phyloP scores from a whole-genome alignment of 2,329 filamentous ascomycete species.

The Thelonectria rubi region DNA sequence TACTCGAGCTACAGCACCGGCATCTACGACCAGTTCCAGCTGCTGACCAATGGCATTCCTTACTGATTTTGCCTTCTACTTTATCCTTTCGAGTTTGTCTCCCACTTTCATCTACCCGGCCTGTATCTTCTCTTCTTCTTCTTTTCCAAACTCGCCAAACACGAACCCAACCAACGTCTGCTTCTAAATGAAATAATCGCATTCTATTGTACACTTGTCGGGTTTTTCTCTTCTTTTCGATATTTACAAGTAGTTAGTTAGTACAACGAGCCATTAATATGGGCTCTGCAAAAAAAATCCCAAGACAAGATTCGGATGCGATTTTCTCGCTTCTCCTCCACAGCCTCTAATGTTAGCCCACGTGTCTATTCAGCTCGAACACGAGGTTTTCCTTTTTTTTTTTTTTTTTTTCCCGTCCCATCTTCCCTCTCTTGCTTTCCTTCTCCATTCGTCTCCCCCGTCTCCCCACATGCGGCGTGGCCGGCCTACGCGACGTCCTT shows the following conservation, averaged over 20 bases:
- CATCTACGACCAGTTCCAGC: slow-evolving; percentile 97
- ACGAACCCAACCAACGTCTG: background rate
- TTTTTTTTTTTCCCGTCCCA: no score
- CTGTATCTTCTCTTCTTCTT: background rate
- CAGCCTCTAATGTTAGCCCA: background rate
- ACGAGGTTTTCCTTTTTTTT: background rate
- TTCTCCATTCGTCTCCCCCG: background rate
- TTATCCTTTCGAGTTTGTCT: background rate
- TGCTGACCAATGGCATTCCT: slow-evolving; percentile 96
- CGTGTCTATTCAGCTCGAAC: background rate
- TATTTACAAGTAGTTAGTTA: background rate
- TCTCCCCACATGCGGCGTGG: background rate
- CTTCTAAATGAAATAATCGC: slow-evolving; percentile 1
- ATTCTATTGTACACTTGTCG: slow-evolving; percentile 3
- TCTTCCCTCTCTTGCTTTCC: no score
- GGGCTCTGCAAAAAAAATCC: background rate
- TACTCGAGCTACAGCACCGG: slow-evolving; percentile 91
- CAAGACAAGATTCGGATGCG: no score
- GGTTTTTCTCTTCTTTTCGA: background rate
- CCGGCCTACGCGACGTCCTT: background rate
- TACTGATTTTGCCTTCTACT: slow-evolving; percentile 63
- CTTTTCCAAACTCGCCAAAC: background rate
- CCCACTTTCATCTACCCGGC: background rate
- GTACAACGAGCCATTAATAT: background rate
- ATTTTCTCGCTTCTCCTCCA: background rate